Conservation (phyloP, 2,329 filamentous ascomycete genomes). For the Fusarium nodosum region DNA sequence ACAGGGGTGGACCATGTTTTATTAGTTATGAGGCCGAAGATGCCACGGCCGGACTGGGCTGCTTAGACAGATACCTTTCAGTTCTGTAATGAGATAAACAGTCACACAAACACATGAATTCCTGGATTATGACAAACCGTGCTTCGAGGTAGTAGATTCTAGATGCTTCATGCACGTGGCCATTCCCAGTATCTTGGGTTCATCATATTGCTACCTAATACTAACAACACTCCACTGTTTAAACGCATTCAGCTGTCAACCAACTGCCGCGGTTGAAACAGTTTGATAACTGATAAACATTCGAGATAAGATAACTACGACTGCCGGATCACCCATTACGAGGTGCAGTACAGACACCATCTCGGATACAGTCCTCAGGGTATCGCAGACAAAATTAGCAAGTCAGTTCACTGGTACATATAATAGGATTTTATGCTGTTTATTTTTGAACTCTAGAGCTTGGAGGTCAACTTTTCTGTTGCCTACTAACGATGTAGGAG, state of each 20-base stretch:
- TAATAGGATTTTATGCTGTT: too few relatives aligned
- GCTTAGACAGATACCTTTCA: slow-evolving; percentile 28
- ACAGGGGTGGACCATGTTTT: slow-evolving; percentile 19
- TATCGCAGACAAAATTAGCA: too few relatives aligned
- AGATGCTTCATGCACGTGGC: slow-evolving; percentile 10
- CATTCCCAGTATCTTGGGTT: slow-evolving; percentile 4
- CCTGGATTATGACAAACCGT: neutral
- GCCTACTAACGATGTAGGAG: too few relatives aligned
- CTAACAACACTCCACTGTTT: slow-evolving; percentile 16
- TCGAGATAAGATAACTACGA: neutral
- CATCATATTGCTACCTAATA: neutral
- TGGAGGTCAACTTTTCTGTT: too few relatives aligned
- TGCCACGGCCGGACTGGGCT: slow-evolving; percentile 5
- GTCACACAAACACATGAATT: slow-evolving; percentile 10
- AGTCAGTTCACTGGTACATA: too few relatives aligned
- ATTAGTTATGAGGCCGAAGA: slow-evolving; percentile 2
- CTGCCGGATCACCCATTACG: neutral
- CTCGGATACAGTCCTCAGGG: neutral
- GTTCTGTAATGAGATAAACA: slow-evolving; percentile 30
- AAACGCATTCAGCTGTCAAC: neutral
- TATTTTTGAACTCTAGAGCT: too few relatives aligned
- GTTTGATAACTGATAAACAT: neutral
- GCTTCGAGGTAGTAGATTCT: slow-evolving; percentile 7
- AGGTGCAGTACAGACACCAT: neutral
- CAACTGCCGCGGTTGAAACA: neutral